Conservation (phyloP, 2,329 filamentous ascomycete genomes). For the Nakataea oryzae region DNA sequence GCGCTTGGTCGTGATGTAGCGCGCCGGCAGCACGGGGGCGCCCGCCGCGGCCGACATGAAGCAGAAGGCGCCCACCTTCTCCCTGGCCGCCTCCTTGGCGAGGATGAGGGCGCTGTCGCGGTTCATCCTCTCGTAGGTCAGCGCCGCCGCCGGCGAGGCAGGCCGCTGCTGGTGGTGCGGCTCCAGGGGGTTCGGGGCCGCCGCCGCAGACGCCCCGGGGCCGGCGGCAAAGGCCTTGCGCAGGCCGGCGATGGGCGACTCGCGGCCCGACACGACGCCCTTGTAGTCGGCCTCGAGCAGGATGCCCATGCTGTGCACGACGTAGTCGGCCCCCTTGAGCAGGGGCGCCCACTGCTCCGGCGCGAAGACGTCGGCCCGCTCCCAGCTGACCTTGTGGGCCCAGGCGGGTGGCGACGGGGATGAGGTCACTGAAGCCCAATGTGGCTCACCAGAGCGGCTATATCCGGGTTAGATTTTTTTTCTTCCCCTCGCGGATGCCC, state of each 20-base stretch:
- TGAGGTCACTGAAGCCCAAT: slow-evolving; percentile 71
- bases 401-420: slow-evolving; percentile 63
- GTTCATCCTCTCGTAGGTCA: slow-evolving; percentile 98
- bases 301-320: slow-evolving; percentile 94
- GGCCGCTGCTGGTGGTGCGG: slow-evolving; percentile 26
- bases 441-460: slow-evolving; percentile 83
- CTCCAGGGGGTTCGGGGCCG: slow-evolving; percentile 60
- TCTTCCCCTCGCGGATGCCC: too few species aligned
- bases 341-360: slow-evolving; percentile 70
- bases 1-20: slow-evolving; percentile 87
- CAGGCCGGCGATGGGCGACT: slow-evolving; percentile 71
- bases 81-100: slow-evolving; percentile 61
- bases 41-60: slow-evolving; percentile 86
- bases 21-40: slow-evolving; percentile 68
- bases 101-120: slow-evolving; percentile 77
- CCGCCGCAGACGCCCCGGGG: slow-evolving; percentile 38
- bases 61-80: slow-evolving; percentile 60
- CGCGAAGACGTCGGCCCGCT: slow-evolving; percentile 76
- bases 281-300: slow-evolving; percentile 98
- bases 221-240: slow-evolving; percentile 59
- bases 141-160: slow-evolving; percentile 46
- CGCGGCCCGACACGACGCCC: slow-evolving; percentile 71
- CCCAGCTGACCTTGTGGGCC: slow-evolving; percentile 78
- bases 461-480: slow-evolving; percentile 5
- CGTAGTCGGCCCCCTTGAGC: slow-evolving; percentile 67